Evolutionary conservation across 2,329 filamentous ascomycete species (phyloP), one percentile per base, ranked within the genome.

Genomic region (Elsinoe arachidis): DNA sequence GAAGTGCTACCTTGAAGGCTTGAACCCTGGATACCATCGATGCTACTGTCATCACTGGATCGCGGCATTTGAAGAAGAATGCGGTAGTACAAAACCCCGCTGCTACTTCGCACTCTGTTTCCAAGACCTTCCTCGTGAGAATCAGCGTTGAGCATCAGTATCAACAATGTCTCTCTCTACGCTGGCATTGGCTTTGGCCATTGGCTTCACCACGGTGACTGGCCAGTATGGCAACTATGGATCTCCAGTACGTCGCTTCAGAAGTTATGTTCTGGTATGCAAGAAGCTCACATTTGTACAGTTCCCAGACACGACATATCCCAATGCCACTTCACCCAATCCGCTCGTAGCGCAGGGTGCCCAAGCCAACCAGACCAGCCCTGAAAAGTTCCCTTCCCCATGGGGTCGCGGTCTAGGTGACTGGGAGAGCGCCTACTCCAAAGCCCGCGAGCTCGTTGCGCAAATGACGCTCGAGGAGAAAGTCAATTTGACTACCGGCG

Each of bases 391-490:
- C 19, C 66, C 66, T 33, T 65, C 63, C 15, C 66, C 66, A 55
- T 67, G 66, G 66, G 61, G 61, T 26, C 60, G 63, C 39, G 64
- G 51, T 63, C 44, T 54, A 15, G 60, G 58, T 15, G 60, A 60
- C 44, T 71, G 68, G 68, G 61, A 62, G 44, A 61, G 63, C n/a
- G 64, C 68, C 21, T 70, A 69, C 58, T 57, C 55, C 15, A 65
- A 65, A 54, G 69, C 69, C n/a, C 60, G 61, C 17, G 61, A 61
- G 5, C 61, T 71, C 26, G 69, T 72, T 7, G 57, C 59, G 5
- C 65, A 70, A 55, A 63, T 72, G 60, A 70, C 68, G 5, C 60
- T 69, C 34, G 62, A 65, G 4, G 69, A 72, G 59, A 71, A 70
- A 47, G 65, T 68, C 49, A 68, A 67, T 56, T 62, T 70, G 54